Base-by-base conservation (phyloP, 345 rosid species). In the Lepidium sativum region DNA sequence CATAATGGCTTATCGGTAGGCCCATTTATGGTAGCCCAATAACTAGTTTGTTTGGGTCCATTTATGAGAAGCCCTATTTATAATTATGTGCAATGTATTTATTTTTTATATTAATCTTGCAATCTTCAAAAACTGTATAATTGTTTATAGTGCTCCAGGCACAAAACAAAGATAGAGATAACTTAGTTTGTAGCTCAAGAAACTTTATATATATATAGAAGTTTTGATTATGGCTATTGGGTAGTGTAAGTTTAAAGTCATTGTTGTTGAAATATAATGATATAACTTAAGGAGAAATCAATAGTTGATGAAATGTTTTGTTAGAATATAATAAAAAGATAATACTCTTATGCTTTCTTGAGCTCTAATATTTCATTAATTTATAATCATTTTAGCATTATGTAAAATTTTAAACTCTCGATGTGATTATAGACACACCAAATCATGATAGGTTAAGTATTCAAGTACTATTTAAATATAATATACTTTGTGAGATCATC, bases 141-240 rank as follows among this genome's bases (percentile, higher is more conserved):
- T 1, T 1, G 2, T 4, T 21, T 21, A 35, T 3, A 14, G 32
- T 13, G 40, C 6, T 12, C 1, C 35, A 2, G 14, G 23, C 18
- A 23, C 8, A 43, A n/a, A 49, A 34, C 9, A 52, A 42, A 34
- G 45, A 70, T n/a, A 48, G 56, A 49, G 48, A 40, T 58, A 38
- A 65, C 65, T 58, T 65, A 25, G 67, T 72, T 72, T 72, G 66
- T 57, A 65, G 48, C 54, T 65, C 66, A 72, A 72, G 60, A 13
- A 48, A 64, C 31, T 63, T 63, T 38, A 2, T 37, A 8, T n/a
- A 25, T 25, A 25, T 3, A 34, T n/a, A 47, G 51, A 49, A 47
- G 14, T 38, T 65, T 60, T 54, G 17, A 64, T 64, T 56, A 55
- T 48, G 59, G 23, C 55, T 48, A 63, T 39, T 63, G 59, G 76